Conservation (phyloP, 2,329 filamentous ascomycete genomes). For the Didymella segeticola region DNA sequence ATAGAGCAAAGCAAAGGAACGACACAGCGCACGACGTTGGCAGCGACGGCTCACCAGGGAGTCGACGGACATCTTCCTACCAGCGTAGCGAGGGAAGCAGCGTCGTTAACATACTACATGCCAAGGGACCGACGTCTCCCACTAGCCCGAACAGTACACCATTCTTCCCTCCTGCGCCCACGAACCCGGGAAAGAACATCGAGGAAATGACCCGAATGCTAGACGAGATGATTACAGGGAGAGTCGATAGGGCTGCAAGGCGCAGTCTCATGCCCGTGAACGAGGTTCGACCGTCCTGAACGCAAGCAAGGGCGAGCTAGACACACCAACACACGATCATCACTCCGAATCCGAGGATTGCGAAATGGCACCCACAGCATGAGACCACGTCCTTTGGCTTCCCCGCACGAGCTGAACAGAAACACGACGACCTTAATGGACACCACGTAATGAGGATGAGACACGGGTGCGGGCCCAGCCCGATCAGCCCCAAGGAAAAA, state of each 20-base stretch:
- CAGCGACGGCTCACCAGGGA: conserved; percentile 45
- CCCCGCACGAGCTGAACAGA: conserved; percentile 11
- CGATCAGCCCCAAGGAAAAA: neutral
- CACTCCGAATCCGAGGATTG: neutral
- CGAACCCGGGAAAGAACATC: conserved; percentile 66
- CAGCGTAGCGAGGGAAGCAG: conserved; percentile 42
- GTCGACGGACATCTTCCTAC: conserved; percentile 45
- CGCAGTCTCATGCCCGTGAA: conserved; percentile 37
- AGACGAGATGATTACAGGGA: conserved; percentile 92
- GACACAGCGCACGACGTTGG: conserved; percentile 72
- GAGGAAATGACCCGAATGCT: conserved; percentile 94
- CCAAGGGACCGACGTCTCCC: conserved; percentile 35
- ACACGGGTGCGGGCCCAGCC: conserved; percentile 4
- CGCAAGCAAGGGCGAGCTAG: conserved; percentile 10
- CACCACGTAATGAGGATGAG: conserved; percentile 35
- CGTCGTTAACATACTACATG: conserved; percentile 34
- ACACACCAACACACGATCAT: neutral
- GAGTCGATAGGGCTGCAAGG: conserved; percentile 69
- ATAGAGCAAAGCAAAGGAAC: conserved; percentile 82
- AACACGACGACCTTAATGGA: conserved; percentile 17
- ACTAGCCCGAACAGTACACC: conserved; percentile 28
- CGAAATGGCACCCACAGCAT: neutral
- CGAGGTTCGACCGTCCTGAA: conserved; percentile 25
- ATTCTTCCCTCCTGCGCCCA: conserved; percentile 25
- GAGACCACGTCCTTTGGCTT: neutral